These are phyloP conservation scores for Naganishia albida DNA, from an alignment of 1,284 basidiomycete genomes.

Conservation along the genomic window DNA sequence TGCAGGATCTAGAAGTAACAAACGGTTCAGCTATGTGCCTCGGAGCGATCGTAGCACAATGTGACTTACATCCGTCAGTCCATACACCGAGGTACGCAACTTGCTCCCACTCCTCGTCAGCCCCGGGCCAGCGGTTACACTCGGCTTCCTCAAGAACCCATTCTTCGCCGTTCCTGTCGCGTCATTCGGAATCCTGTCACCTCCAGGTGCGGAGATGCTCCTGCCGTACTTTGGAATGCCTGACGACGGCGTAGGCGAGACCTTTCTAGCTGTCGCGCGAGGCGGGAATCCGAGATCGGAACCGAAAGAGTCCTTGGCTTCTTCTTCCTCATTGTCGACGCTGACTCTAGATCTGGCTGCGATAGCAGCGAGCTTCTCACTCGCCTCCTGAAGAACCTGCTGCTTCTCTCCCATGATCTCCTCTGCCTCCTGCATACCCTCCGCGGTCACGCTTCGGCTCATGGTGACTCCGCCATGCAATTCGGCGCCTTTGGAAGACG, in stretches of 20 bases:
- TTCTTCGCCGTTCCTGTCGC: not conserved
- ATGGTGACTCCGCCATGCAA: conserved; percentile 21
- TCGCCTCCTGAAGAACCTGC: conserved; percentile 15
- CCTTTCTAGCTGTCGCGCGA: conserved; percentile 12
- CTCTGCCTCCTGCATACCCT: conserved; percentile 19
- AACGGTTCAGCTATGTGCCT: not conserved
- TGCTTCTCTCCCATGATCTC: conserved; percentile 25
- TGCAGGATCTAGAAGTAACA: conserved; percentile 7
- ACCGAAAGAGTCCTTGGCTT: conserved; percentile 16
- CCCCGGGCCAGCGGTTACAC: conserved; percentile 1
- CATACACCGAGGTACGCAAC: conserved; percentile 18
- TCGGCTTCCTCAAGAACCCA: conserved; percentile 5
- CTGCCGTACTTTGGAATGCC: conserved; percentile 23
- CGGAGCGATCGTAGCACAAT: not conserved
- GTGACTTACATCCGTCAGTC: conserved; percentile 23
- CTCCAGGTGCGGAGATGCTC: conserved; percentile 10
- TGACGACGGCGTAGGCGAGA: not conserved
- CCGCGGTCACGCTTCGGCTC: conserved; percentile 23
- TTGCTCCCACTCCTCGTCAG: conserved; percentile 26
- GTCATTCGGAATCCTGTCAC: conserved; percentile 1
- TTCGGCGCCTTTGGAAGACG: not conserved
- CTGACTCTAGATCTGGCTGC: not conserved
- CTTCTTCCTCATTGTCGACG: conserved; percentile 10
- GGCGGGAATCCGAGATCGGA: conserved; percentile 8
- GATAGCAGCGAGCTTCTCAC: conserved; percentile 11